A percentile compares a stretch with the other conserved stretches of the same genome.
Evolutionary conservation across 1,139 yeast genomes (phyloP).

Genomic region (Geotrichum aggregatum): DNA sequence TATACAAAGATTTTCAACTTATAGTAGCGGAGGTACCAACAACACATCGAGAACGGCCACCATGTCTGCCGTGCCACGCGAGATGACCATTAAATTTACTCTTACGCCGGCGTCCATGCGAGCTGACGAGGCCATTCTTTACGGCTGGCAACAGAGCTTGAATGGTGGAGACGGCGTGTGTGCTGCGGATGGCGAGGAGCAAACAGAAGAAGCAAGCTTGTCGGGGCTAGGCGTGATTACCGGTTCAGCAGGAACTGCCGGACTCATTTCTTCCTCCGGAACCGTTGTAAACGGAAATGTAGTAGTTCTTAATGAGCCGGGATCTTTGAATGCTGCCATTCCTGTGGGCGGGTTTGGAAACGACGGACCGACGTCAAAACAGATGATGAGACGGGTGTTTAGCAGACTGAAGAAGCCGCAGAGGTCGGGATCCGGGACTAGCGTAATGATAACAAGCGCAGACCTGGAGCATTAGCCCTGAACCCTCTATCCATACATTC

Average conservation of each 20-base stretch:
- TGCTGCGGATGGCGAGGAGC: slow-evolving; percentile 5
- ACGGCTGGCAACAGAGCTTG: slow-evolving; percentile 36
- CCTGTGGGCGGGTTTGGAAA: slow-evolving; percentile 28
- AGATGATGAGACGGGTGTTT: slow-evolving; percentile 28
- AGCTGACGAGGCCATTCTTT: slow-evolving; percentile 32
- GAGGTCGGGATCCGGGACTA: slow-evolving; percentile 4
- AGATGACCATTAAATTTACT: slow-evolving; percentile 35
- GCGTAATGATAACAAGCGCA: slow-evolving; percentile 20
- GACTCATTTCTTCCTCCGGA: slow-evolving; percentile 1
- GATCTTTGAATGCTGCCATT: slow-evolving; percentile 13
- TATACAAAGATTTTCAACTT: too few species aligned
- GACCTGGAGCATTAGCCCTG: slow-evolving; percentile 3
- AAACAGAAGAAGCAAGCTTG: neutral
- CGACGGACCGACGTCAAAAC: slow-evolving; percentile 20
- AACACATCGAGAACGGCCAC: neutral
- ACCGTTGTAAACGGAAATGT: slow-evolving; percentile 11
- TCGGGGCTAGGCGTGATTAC: neutral
- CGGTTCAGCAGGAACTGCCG: neutral
- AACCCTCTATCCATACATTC: neutral
- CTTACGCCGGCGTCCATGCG: slow-evolving; percentile 35
- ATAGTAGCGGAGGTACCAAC: neutral
- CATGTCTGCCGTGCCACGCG: slow-evolving; percentile 26
- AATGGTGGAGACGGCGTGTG: slow-evolving; percentile 25
- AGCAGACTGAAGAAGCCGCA: slow-evolving; percentile 25
- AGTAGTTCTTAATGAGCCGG: neutral